Evolutionary conservation across 345 rosid species (phyloP).

Genomic region (Brassica cretica): DNA sequence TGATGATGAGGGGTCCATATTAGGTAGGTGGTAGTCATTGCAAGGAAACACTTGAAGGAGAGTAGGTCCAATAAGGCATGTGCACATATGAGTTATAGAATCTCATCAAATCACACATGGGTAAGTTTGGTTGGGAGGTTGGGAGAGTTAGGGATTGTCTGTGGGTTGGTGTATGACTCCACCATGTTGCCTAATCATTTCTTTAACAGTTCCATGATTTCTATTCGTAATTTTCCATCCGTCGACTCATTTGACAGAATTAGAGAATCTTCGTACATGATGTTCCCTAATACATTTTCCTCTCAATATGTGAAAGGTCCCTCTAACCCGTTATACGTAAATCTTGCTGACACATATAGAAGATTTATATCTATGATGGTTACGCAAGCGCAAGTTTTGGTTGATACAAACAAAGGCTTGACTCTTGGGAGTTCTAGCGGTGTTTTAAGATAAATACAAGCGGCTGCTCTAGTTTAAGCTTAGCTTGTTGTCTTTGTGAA

Average conservation of each 20-base stretch:
- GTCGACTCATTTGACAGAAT: neutral
- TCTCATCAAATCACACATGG: constrained; percentile 38
- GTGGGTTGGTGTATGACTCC: constrained; percentile 38
- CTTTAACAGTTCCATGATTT: constrained; percentile 8
- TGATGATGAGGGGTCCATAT: constrained; percentile 37
- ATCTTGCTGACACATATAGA: neutral
- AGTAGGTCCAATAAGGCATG: constrained; percentile 43
- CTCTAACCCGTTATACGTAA: neutral
- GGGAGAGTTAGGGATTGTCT: constrained; percentile 37
- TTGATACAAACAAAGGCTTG: neutral
- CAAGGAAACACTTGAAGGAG: constrained; percentile 38
- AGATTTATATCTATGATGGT: constrained; percentile 5
- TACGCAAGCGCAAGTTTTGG: neutral
- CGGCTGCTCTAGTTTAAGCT: neutral
- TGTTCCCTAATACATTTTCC: neutral
- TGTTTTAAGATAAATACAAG: neutral
- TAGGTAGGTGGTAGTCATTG: constrained; percentile 42
- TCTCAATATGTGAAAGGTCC: neutral
- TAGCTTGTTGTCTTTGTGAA: constrained; percentile 5
- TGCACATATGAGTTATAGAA: constrained; percentile 33
- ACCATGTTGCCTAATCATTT: constrained; percentile 35
- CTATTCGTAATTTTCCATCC: neutral
- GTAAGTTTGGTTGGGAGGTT: constrained; percentile 41
- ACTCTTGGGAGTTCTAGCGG: neutral
- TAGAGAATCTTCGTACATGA: neutral